Conservation (phyloP, 129 eudicot genomes). For the Tanacetum coccineum region DNA sequence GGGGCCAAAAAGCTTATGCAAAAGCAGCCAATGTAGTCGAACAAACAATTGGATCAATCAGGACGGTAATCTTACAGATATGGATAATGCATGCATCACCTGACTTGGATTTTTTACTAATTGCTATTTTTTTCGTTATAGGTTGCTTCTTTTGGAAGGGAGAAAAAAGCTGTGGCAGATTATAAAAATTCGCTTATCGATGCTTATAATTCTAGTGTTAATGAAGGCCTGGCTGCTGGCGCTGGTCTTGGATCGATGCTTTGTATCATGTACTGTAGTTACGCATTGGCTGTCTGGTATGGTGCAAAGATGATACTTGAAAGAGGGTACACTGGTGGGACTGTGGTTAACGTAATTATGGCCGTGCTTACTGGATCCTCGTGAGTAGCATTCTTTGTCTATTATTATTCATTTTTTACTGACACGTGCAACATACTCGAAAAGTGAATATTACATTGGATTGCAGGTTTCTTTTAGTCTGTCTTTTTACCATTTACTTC, state of each 20-base stretch:
- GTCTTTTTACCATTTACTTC: no score
- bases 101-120: neutral
- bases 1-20: constrained; percentile 69
- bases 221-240: constrained; percentile 67
- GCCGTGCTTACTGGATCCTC: constrained; percentile 68
- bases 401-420: neutral
- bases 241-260: constrained; percentile 54
- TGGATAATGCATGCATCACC: neutral
- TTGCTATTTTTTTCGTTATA: constrained; percentile 4
- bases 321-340: constrained; percentile 58
- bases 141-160: constrained; percentile 84
- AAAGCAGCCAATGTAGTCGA: constrained; percentile 74
- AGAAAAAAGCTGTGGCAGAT: constrained; percentile 58
- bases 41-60: constrained; percentile 77
- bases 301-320: constrained; percentile 66
- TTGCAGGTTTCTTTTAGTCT: no score
- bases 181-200: constrained; percentile 52
- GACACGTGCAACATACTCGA: neutral
- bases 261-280: constrained; percentile 44
- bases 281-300: constrained; percentile 73
- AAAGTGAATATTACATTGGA: no score
- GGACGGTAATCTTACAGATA: constrained; percentile 43
- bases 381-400: constrained; percentile 33
- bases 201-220: constrained; percentile 59
- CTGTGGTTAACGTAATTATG: constrained; percentile 51